phyloP scores from a whole-genome alignment of 2,329 filamentous ascomycete species.

The Pochonia chlamydosporia region DNA sequence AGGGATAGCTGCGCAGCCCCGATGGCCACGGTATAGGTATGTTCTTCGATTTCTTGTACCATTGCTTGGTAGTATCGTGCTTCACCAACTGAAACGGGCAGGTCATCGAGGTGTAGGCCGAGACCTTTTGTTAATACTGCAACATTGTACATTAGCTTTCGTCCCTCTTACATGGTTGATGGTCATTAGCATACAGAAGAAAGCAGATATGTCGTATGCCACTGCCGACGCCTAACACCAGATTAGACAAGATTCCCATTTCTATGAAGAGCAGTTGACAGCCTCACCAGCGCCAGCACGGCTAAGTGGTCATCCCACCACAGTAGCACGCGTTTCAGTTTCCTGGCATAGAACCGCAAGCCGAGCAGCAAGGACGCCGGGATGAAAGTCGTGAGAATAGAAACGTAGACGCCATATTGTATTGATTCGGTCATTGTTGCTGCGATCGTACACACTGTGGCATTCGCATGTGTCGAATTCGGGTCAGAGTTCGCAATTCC shows the following conservation, averaged over 20 bases:
- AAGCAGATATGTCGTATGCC: conserved; percentile 1
- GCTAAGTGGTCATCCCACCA: conserved; percentile 13
- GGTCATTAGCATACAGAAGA: neutral
- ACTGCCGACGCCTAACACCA: neutral
- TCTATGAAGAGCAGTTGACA: neutral
- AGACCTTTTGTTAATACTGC: conserved; percentile 6
- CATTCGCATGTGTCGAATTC: no score
- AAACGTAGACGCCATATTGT: conserved; percentile 6
- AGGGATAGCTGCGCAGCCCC: conserved; percentile 9
- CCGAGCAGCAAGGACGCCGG: conserved; percentile 1
- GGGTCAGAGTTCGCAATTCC: no score
- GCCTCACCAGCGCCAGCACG: conserved; percentile 8
- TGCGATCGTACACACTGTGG: neutral
- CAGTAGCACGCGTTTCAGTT: conserved; percentile 3
- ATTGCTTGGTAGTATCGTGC: conserved; percentile 10
- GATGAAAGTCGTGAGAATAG: conserved; percentile 3
- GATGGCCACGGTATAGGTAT: conserved; percentile 10
- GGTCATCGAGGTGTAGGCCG: conserved; percentile 7
- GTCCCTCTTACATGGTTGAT: neutral
- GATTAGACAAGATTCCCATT: neutral
- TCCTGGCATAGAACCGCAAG: conserved; percentile 10
- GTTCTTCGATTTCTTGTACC: conserved; percentile 12
- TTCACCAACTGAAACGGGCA: conserved; percentile 6
- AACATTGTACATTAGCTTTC: no score
- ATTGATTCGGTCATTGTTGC: neutral